Evolutionary conservation across 306 rosid species (phyloP).

Genomic region (Cicer yamashitae): DNA sequence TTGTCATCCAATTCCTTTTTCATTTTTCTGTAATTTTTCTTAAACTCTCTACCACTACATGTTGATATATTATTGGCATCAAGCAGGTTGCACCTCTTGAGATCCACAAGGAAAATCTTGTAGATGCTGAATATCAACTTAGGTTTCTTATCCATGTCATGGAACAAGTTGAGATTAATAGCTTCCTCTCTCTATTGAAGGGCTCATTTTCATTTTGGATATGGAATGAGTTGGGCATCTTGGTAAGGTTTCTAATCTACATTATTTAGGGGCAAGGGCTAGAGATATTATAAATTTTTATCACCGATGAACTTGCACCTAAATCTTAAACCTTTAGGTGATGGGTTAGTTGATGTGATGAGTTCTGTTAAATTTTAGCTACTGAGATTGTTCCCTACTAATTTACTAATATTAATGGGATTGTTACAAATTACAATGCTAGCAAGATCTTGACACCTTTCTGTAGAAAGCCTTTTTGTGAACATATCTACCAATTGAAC

Average conservation of each 20-base stretch:
- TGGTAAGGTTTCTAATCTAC: constrained; percentile 58
- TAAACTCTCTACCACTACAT: constrained; percentile 19
- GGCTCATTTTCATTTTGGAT: constrained; percentile 91
- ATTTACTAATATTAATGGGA: background rate
- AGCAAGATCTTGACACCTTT: constrained; percentile 5
- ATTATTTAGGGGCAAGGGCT: constrained; percentile 10
- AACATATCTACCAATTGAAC: constrained; percentile 9
- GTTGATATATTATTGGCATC: constrained; percentile 36
- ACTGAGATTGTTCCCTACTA: background rate
- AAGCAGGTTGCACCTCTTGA: constrained; percentile 89
- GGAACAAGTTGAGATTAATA: constrained; percentile 58
- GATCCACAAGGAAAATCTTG: constrained; percentile 66
- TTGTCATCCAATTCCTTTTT: background rate
- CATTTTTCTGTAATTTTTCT: constrained; percentile 14
- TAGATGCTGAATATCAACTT: constrained; percentile 88
- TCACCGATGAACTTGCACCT: background rate
- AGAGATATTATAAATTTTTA: constrained; percentile 25
- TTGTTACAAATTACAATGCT: background rate
- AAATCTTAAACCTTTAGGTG: constrained; percentile 13
- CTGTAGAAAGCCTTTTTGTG: background rate
- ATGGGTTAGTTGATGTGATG: background rate
- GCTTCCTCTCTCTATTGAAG: constrained; percentile 72
- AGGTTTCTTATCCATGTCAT: constrained; percentile 72
- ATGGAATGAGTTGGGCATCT: constrained; percentile 79
- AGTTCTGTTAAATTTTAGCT: background rate